Evolutionary conservation across 1,139 yeast species (phyloP), one percentile per base, ranked within the genome.

Genomic region (Geotrichum siamense): DNA sequence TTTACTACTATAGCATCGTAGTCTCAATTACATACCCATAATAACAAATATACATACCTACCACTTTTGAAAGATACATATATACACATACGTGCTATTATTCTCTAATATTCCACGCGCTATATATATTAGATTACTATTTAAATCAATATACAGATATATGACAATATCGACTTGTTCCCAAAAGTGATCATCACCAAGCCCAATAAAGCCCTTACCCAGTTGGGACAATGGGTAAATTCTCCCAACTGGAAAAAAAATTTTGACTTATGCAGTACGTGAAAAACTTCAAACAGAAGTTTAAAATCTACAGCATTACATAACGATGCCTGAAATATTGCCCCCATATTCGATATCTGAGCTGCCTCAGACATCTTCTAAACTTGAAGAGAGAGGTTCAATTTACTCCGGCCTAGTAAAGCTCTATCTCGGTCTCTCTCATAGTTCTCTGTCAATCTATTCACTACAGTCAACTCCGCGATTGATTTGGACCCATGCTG

Each of bases 401-500:
- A 48, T 52, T 28, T 54, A 27, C 53, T 51, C 40, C 17, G 39
- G 35, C 37, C 30, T 41, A 17, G 38, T 41, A 5, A 40, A 38
- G 48, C 48, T 58, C 9, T 52, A 79, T 55, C 63, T 85, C 32
- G 94, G 87, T 38, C 73, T 85, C 29, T 80, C 93, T 21, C 86
- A 84, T 48, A 82, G 93, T 36, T 78, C 82, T 45, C 70, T 87
- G 43, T 77, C 85, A 16, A 76, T 80, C 47, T 82, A 80, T 58
- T 68, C 82, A 27, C 72, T 84, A 43, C 78, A 76, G 54, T 96
- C 96, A 29, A 78, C 93, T 10, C 95, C 95, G 12, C 82, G 78
- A 56, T 67, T 84, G 54, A 67, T 78, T 35, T 82, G 91, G 82
- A 78, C 86, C 0, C 73, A 75, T 56, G 76, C 91, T 3, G 69